Percentiles rank a stretch among this genome's conserved stretches.
phyloP scores from a whole-genome alignment of 2,329 filamentous ascomycete genomes.

The Cyclaneusma minus region DNA sequence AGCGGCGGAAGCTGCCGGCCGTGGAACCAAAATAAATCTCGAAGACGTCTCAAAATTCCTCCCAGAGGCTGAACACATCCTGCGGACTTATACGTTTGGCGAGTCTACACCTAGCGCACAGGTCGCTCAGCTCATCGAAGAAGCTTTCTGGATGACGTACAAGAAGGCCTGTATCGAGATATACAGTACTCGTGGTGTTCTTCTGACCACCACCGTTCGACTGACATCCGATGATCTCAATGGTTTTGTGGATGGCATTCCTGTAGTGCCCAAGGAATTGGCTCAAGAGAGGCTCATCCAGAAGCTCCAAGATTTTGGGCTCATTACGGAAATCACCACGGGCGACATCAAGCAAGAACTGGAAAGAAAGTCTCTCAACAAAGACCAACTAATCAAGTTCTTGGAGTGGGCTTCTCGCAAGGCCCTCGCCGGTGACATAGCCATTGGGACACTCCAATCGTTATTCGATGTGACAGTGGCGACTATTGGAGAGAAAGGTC shows the following conservation, averaged over 20 bases:
- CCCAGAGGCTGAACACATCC: constrained; percentile 65
- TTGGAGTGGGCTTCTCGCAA: constrained; percentile 71
- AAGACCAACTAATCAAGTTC: constrained; percentile 67
- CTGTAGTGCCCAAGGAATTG: constrained; percentile 66
- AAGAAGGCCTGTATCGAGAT: constrained; percentile 72
- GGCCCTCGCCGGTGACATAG: constrained; percentile 55
- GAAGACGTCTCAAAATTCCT: constrained; percentile 52
- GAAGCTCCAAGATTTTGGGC: constrained; percentile 67
- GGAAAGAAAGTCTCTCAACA: constrained; percentile 64
- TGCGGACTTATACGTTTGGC: constrained; percentile 75
- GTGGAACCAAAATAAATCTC: constrained; percentile 37
- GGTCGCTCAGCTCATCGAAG: constrained; percentile 77
- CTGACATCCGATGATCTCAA: constrained; percentile 50
- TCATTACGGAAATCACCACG: constrained; percentile 78
- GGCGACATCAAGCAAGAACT: constrained; percentile 75
- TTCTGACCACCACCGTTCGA: constrained; percentile 72
- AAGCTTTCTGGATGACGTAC: constrained; percentile 91
- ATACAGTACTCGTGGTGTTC: constrained; percentile 72
- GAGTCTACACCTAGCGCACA: constrained; percentile 80
- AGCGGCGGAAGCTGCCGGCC: constrained; percentile 22
- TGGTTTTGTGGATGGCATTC: constrained; percentile 76
- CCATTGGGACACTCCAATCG: constrained; percentile 46
- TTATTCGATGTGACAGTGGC: constrained; percentile 72
- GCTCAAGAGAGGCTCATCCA: constrained; percentile 60
- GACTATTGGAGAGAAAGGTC: constrained; percentile 41